Percentiles rank a stretch among this genome's conserved stretches.
Conservation (phyloP, 2,329 filamentous ascomycete genomes). For the Paraphaeosphaeria minitans region DNA sequence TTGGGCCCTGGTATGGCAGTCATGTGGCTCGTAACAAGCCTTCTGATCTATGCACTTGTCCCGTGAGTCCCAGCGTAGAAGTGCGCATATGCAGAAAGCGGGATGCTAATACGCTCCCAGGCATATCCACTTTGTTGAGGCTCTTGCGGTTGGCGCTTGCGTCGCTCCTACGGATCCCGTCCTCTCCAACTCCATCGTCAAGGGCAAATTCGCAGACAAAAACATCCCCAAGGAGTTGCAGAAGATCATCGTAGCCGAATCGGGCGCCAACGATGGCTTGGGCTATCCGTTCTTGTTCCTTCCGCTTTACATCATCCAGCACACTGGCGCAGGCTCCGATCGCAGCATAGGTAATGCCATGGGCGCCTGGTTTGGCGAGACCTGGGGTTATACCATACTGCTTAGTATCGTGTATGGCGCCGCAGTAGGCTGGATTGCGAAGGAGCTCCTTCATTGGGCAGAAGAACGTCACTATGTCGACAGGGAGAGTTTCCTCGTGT, state of each 20-base stretch:
- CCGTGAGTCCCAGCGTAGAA: slow-evolving; percentile 48
- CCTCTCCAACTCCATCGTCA: slow-evolving; percentile 86
- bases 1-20: slow-evolving; percentile 81
- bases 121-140: slow-evolving; percentile 73
- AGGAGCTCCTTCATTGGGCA: slow-evolving; percentile 82
- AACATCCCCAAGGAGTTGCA: slow-evolving; percentile 84
- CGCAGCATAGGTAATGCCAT: slow-evolving; percentile 69
- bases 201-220: slow-evolving; percentile 90
- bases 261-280: slow-evolving; percentile 85
- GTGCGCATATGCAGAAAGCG: background rate
- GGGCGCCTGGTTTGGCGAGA: slow-evolving; percentile 82
- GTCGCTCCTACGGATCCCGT: slow-evolving; percentile 93
- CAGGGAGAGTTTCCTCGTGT: slow-evolving; percentile 84
- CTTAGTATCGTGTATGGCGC: slow-evolving; percentile 79
- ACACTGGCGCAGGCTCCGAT: slow-evolving; percentile 58
- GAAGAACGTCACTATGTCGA: slow-evolving; percentile 83
- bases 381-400: slow-evolving; percentile 81
- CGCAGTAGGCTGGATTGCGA: slow-evolving; percentile 78
- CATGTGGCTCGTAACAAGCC: slow-evolving; percentile 86
- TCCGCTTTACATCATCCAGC: slow-evolving; percentile 82
- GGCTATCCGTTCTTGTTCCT: slow-evolving; percentile 90
- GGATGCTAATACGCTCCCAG: background rate
- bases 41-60: slow-evolving; percentile 77
- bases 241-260: slow-evolving; percentile 70
- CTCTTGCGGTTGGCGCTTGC: slow-evolving; percentile 79